A percentile compares a stretch with the other conserved stretches of the same genome.
These are phyloP conservation scores for Colletotrichum tabaci DNA, from an alignment of 2,329 filamentous ascomycete genomes.

Conservation along the genomic window DNA sequence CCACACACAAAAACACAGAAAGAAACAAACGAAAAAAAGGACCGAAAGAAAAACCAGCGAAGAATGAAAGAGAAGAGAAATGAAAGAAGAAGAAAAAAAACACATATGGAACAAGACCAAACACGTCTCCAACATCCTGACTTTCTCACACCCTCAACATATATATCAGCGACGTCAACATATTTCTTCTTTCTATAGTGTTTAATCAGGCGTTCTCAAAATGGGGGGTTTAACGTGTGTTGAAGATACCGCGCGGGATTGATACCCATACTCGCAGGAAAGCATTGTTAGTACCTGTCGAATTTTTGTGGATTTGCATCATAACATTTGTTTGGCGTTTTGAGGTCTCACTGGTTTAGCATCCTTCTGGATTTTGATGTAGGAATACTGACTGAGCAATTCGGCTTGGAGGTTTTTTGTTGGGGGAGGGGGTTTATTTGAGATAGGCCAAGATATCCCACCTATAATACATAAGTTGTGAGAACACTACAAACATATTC, in stretches of 20 bases:
- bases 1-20: neutral
- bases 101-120: neutral
- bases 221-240: neutral
- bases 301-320: conserved; percentile 9
- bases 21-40: neutral
- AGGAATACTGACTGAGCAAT: conserved; percentile 10
- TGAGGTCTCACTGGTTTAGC: neutral
- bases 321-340: conserved; percentile 26
- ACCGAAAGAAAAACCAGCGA: conserved; percentile 6
- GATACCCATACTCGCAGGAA: conserved; percentile 41
- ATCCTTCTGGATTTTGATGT: conserved; percentile 6
- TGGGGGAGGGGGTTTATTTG: too few species aligned
- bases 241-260: conserved; percentile 31
- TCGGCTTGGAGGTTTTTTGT: neutral
- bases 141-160: conserved; percentile 6
- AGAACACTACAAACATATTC: neutral
- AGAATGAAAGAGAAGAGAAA: conserved; percentile 22
- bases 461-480: conserved; percentile 36
- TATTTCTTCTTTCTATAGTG: neutral
- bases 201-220: conserved; percentile 26
- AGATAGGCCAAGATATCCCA: conserved; percentile 9
- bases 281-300: conserved; percentile 10
- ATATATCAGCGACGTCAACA: conserved; percentile 37
- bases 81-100: conserved; percentile 18
- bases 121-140: neutral